Base-by-base conservation (phyloP, 768 basidiomycete species). In the Boletus tylopilopsis region DNA sequence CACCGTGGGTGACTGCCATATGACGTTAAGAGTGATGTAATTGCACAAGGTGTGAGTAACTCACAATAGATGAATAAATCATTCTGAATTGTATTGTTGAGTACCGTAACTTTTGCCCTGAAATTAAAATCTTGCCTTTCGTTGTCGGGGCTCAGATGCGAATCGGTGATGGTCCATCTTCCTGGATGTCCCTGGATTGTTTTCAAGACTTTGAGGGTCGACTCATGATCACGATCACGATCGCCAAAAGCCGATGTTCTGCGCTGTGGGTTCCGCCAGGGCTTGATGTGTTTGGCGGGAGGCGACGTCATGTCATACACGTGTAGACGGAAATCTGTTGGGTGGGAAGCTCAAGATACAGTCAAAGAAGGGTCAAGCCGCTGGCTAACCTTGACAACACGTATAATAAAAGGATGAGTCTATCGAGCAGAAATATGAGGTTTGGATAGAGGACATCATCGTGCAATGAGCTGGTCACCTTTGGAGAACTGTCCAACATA, bases 361-460 rank as follows among this genome's bases (percentile, higher is more conserved):
- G 30, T 2, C 15, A 19, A 34, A 34, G 49, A n/a, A 7, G 29
- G 33, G 22, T 11, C n/a, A 15, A 25, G 38, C 42, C 18, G n/a
- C 36, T 6, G 11, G 49, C 63, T 45, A 49, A 87, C 87, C 88
- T 78, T 89, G 85, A 38, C 81, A 83, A 58, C 94, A 95, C 4
- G 94, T 93, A 66, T 96, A 97, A 65, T 90, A 97, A 66, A 96
- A 94, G 0, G 87, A 84, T 0, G 90, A 87, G 62, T 93, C 91
- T 89, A 40, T 42, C 35, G 25, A 45, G 16, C n/a, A 6, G 45
- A 22, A 34, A 29, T 42, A 38, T 52, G 44, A 61, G 37, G 40
- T 32, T 13, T 32, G n/a, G 27, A 43, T 52, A 15, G 15, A 34
- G 10, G 6, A 13, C 33, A 34, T n/a, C 29, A 30, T 4, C 30